Evolutionary conservation across 1,284 basidiomycete species (phyloP), one percentile per base, ranked within the genome.

Genomic region (Moesziomyces antarcticus): DNA sequence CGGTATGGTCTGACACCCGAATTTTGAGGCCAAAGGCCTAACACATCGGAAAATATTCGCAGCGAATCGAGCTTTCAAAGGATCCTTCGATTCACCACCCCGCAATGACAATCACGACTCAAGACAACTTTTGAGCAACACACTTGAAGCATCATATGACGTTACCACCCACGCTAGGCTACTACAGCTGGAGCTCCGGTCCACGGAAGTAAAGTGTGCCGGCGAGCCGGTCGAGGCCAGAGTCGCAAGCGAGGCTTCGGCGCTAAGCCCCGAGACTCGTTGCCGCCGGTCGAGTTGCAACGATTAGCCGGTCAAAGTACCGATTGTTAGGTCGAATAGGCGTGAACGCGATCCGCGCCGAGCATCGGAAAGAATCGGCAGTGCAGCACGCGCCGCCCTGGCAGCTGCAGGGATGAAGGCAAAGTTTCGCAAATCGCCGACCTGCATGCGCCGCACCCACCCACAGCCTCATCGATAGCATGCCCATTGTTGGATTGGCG

Each of bases 371-470:
- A 40, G 18, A 18, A 40, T 18, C 37, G 37, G 37, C n/a, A 13
- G 30, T 40, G 16, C 14, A 40, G 37, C 37, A 18, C 16, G 14
- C 37, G 37, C 37, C 16, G 18, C 16, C 18, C 16, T 40, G 37
- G 37, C 16, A 18, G 37, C 37, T 40, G 37, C 37, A 40, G 37
- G 37, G 37, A n/a, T 40, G 37, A 40, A 50, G 16, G 25, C 35
- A 61, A 50, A 61, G 50, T 61, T 61, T 48, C 25, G 25, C 11
- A 48, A 37, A 21, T 40, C 51, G 33, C 47, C 51, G 58, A 61
- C 37, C 22, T 61, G 58, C 58, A 56, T 48, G 9, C 10, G 14
- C 11, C 18, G 21, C 13, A 40, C 48, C 33, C 30, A 33, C 6
- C 16, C 37, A 40, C 14, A 16, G 37, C 37, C 37, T 16, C 37